Base-by-base conservation (phyloP, 75 land plant species). In the Chamaecyparis obtusa region DNA sequence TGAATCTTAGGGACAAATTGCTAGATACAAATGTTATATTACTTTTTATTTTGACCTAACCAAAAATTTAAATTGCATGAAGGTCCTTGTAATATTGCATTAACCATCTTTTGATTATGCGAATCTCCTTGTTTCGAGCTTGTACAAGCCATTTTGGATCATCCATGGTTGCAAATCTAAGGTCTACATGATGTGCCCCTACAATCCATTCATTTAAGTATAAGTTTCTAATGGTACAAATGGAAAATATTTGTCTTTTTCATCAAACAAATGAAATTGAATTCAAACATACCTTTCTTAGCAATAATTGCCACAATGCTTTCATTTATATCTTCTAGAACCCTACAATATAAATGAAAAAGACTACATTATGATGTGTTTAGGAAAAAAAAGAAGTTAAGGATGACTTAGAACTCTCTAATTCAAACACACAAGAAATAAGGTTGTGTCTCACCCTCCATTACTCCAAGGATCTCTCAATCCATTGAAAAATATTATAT, bases 111-210 rank as follows among this genome's bases (percentile, higher is more conserved):
- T 32, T 24, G 78, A 95, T 94, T 85, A 93, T 89, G 46, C 83
- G 71, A 32, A 93, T 81, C 76, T 95, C 97, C 48, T n/a, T 83
- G 15, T 79, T 64, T 24, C 97, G 91, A 85, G 90, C 91, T 19
- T 92, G 89, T 55, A 87, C 35, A 69, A 96, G 93, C 97, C 97
- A 96, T 48, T 92, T 33, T 43, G 96, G 97, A 87, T 96, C 97
- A 74, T 88, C 89, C 32, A 80, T 86, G 6, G 90, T 92, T 83
- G 95, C 57, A 41, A 89, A 91, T 81, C 97, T 88, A 67, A 96
- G 48, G 82, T 94, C 97, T 69, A 93, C 88, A 85, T 96, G 97
- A 85, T 96, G 97, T 11, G 97, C 97, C 35, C 96, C 97, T 95
- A 86, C 60, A 5, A 48, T 48, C 1, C 51, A 57, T n/a, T n/a